Base-by-base conservation (phyloP, 306 rosid genomes). In the Prosopis cineraria region DNA sequence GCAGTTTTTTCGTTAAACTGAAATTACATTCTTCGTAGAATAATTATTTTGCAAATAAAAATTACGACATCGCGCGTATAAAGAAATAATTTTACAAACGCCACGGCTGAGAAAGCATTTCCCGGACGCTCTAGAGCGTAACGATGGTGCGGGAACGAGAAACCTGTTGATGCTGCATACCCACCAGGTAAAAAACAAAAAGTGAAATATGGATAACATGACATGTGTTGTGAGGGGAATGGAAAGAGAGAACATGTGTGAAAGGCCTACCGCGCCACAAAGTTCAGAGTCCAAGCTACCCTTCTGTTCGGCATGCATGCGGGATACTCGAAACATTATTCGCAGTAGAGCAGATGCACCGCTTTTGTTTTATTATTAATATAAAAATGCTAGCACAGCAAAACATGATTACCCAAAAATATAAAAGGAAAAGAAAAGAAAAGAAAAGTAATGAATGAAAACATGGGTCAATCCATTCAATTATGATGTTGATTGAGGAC, bases 201-300 rank as follows among this genome's bases (percentile, higher is more conserved):
- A 56, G 13, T 2, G 27, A 29, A 29, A 19, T 13, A 13, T 56
- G 36, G 36, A 27, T 24, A 3, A 56, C 29, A 27, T 6, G 37
- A 56, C 29, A 27, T 6, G 37, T 13, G 13, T 1, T 29, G 17
- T 13, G 1, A 12, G 19, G 17, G 9, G 14, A 10, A 2, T 52
- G 25, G 7, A 33, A 11, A 56, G 17, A 12, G 8, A 29, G 33
- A 13, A 27, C n/a, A 59, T 9, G 1, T 25, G 71, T n/a, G 25
- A 50, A 13, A 36, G 60, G 45, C 72, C 75, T 66, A 88, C 85
- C 36, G 60, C 78, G 75, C 89, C 89, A 83, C 87, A 74, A 37
- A 68, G 83, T 74, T 81, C 81, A 90, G 94, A 85, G 89, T 89
- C 94, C 89, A 74, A 90, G 88, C 90, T 77, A 79, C 53, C 52